Conservation (phyloP, 805 yeast genomes). For the Zygosaccharomyces lentus region DNA sequence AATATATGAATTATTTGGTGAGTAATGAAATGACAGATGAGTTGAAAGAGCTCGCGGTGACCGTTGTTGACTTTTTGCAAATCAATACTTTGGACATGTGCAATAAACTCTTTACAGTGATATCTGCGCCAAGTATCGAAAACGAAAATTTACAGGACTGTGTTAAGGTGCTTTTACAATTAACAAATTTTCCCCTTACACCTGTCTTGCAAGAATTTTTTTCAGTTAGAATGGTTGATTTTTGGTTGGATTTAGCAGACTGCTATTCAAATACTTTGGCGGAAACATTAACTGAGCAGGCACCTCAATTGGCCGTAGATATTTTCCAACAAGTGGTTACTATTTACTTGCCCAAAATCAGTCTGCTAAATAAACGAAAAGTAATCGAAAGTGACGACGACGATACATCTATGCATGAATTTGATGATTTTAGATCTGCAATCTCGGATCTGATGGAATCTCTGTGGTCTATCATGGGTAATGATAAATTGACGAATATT, state of each 20-base stretch:
- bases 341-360: slow-evolving; percentile 67
- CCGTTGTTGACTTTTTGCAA: slow-evolving; percentile 33
- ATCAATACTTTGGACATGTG: slow-evolving; percentile 32
- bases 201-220: slow-evolving; percentile 59
- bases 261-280: slow-evolving; percentile 41
- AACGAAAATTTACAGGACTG: slow-evolving; percentile 31
- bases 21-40: slow-evolving; percentile 30
- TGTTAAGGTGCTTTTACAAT: slow-evolving; percentile 45
- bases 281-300: slow-evolving; percentile 27
- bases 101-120: slow-evolving; percentile 31
- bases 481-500: slow-evolving; percentile 32
- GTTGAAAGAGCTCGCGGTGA: slow-evolving; percentile 32
- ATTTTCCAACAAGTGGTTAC: slow-evolving; percentile 51
- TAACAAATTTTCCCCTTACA: slow-evolving; percentile 53
- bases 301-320: slow-evolving; percentile 33
- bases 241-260: slow-evolving; percentile 68
- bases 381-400: slow-evolving; percentile 32
- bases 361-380: slow-evolving; percentile 39
- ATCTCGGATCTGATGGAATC: slow-evolving; percentile 74
- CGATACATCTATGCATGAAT: slow-evolving; percentile 42
- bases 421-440: slow-evolving; percentile 63
- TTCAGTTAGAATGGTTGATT: slow-evolving; percentile 51
- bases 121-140: slow-evolving; percentile 10
- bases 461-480: slow-evolving; percentile 61
- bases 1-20: slow-evolving; percentile 34